Conservation (phyloP, 192 early-diverging fungal species). For the Funneliformis mosseae region DNA sequence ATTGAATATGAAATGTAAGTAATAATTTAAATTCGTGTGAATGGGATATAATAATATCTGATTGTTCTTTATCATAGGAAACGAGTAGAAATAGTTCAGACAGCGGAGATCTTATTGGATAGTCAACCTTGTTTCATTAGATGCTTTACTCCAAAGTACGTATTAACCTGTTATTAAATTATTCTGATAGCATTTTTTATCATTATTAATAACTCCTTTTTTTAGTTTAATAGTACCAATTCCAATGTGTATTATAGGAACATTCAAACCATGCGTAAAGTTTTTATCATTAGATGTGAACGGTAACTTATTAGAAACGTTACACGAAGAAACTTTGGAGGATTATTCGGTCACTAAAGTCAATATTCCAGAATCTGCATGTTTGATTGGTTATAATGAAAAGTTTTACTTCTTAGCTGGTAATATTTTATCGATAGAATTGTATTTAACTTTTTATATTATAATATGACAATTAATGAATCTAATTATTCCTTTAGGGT, state of each 20-base stretch:
- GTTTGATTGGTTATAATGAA: slow-evolving; percentile 10
- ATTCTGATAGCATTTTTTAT: background rate
- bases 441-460: background rate
- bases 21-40: background rate
- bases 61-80: background rate
- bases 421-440: background rate
- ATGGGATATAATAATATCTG: background rate
- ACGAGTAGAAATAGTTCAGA: background rate
- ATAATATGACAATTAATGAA: background rate
- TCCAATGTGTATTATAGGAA: slow-evolving; percentile 14
- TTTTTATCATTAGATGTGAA: background rate
- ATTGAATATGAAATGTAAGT: background rate
- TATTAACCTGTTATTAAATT: background rate
- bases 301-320: background rate
- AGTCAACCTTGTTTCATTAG: slow-evolving; percentile 11
- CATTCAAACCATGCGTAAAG: slow-evolving; percentile 16
- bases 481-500: background rate
- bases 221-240: background rate
- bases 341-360: background rate
- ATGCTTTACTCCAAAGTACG: slow-evolving; percentile 4
- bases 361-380: slow-evolving; percentile 17
- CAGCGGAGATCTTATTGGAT: background rate
- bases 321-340: slow-evolving; percentile 8
- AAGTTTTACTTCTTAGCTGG: slow-evolving; percentile 12
- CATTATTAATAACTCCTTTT: background rate